Base-by-base conservation (phyloP, 1,284 basidiomycete species). In the Boletellus deceptivus region DNA sequence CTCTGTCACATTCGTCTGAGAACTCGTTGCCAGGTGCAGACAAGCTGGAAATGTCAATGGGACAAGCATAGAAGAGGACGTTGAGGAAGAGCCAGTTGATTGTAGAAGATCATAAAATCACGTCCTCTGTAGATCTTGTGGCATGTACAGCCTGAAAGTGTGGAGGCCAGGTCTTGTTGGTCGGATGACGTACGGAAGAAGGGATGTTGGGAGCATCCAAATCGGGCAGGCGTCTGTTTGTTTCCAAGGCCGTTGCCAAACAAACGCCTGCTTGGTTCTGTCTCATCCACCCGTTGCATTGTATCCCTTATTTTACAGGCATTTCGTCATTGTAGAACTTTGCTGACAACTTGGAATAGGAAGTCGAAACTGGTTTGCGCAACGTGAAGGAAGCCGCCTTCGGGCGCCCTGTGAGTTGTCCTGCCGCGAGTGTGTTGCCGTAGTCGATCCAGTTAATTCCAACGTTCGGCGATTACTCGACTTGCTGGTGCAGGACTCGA, bases 181-280 rank as follows among this genome's bases (percentile, higher is more conserved):
- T 16, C 29, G 29, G 20, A 13, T 44, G 43, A 44, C 43, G 35
- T 35, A 14, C 29, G 17, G 27, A 14, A 13, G 13, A 6, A 20
- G 11, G n/a, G 38, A 16, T 11, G 14, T 31, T 18, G 29, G 17
- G 34, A 40, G 20, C 18, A 33, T n/a, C 53, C 52, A 33, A 55
- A 59, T 55, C 25, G 5, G 52, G 57, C 11, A 52, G 35, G 53
- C 25, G 67, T 62, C 63, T 65, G 63, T 65, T 65, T 68, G 46
- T 48, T 65, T 62, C 53, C 17, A 52, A 68, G 41, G 63, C 52
- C 13, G n/a, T 58, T 57, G 64, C 57, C 58, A 65, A 65, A 65
- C 44, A 65, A 51, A 7, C 22, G 33, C 48, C 14, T 48, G 39
- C 33, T 10, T 25, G 8, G 25, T 25, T 25, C 7, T 25, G 25